Evolutionary conservation across 2,329 filamentous ascomycete species (phyloP).

Genomic region (Aspergillus sp.): DNA sequence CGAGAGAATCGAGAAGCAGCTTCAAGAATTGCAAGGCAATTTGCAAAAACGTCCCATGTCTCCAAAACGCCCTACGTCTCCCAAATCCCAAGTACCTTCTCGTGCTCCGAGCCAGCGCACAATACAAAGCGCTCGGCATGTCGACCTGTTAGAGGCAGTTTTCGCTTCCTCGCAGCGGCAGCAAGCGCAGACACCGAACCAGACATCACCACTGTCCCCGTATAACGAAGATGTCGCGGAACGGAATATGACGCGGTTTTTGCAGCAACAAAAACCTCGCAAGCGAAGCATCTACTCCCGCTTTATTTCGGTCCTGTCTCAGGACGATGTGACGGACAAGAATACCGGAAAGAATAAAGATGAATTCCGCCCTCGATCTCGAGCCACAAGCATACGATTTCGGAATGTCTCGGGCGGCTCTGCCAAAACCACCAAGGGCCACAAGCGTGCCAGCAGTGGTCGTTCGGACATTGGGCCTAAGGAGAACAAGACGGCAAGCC

Average conservation of each 20-base stretch:
- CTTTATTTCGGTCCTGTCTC: conserved; percentile 30
- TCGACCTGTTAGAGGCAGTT: conserved; percentile 37
- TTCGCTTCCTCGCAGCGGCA: conserved; percentile 25
- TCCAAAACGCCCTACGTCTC: conserved; percentile 17
- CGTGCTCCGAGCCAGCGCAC: conserved; percentile 15
- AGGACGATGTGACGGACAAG: conserved; percentile 38
- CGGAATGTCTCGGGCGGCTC: background rate
- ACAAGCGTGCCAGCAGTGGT: background rate
- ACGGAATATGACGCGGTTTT: conserved; percentile 33
- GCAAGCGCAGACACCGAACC: conserved; percentile 14
- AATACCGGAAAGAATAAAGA: conserved; percentile 27
- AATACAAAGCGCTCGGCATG: conserved; percentile 25
- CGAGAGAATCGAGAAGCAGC: conserved; percentile 34
- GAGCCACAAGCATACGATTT: conserved; percentile 11
- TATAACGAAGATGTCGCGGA: conserved; percentile 41
- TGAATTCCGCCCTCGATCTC: conserved; percentile 13
- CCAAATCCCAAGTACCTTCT: conserved; percentile 9
- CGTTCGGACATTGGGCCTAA: background rate
- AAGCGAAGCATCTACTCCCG: conserved; percentile 24
- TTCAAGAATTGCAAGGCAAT: conserved; percentile 32
- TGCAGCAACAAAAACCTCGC: conserved; percentile 18
- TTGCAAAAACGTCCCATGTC: conserved; percentile 24
- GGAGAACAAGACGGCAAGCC: conserved; percentile 2
- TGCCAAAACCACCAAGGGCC: background rate
- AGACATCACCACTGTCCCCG: conserved; percentile 25